Conservation (phyloP, 345 rosid species). For the Luvunga scandens region DNA sequence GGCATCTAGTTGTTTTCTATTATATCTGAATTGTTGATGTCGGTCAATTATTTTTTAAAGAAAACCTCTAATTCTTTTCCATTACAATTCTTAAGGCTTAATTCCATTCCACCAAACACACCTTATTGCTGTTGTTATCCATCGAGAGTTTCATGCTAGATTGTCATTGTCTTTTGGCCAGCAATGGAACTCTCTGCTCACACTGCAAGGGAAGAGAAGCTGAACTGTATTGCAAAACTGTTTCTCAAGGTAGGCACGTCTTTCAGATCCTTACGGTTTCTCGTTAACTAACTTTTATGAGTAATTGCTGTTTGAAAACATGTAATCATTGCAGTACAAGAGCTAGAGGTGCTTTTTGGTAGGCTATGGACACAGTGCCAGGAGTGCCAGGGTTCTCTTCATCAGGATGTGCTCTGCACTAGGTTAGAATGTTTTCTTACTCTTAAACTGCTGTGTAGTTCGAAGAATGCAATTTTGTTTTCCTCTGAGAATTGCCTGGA, state of each 20-base stretch:
- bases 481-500: neutral
- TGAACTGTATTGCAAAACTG: slow-evolving; percentile 82
- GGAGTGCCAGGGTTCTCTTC: slow-evolving; percentile 98
- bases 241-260: slow-evolving; percentile 63
- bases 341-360: slow-evolving; percentile 79
- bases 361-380: slow-evolving; percentile 97
- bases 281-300: neutral
- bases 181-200: slow-evolving; percentile 68
- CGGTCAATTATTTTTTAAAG: neutral
- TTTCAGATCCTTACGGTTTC: slow-evolving; percentile 7
- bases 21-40: neutral
- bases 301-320: neutral
- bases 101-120: neutral
- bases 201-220: slow-evolving; percentile 97
- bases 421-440: slow-evolving; percentile 44
- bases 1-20: no score
- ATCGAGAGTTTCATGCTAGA: slow-evolving; percentile 7
- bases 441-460: neutral
- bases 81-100: neutral
- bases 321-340: slow-evolving; percentile 60
- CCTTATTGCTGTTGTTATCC: neutral
- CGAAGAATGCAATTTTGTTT: neutral
- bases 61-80: neutral
- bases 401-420: slow-evolving; percentile 96
- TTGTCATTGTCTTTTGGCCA: slow-evolving; percentile 26